Evolutionary conservation across 176 grass and related monocot genomes (phyloP), one percentile per base, ranked within the genome.

Genomic region (Melocanna baccifera): DNA sequence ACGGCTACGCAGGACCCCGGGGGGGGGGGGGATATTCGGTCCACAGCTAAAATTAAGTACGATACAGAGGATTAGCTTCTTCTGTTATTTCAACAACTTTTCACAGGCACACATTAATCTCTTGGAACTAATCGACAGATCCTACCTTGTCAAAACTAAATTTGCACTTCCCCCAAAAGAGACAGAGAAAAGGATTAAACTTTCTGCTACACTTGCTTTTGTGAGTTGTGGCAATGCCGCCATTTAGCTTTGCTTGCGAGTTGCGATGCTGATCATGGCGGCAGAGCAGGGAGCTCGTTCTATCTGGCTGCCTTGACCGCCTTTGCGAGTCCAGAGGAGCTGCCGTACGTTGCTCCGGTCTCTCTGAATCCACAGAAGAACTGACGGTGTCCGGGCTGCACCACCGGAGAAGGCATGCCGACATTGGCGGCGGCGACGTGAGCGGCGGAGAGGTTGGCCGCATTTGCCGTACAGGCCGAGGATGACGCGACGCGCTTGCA

Each of bases 401-500:
- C 7, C 50, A 52, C 46, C 30, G 85, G 19, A 5, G 89, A 32
- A 0, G 65, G 22, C 32, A 62, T 25, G 52, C n/a, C 75, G 16
- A 32, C 82, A 75, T 59, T 77, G 52, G 52, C 9, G 11, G 32
- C 37, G 68, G 1, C 42, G 37, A 50, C 25, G 26, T 70, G 61
- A 13, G 76, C 6, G 34, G 75, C 7, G 29, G 62, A 8, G 25
- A 53, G 12, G 58, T 16, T 61, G 26, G 23, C 0, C 2, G 50
- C 6, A 3, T 25, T 36, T 9, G 34, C 46, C 1, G 59, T 12
- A 9, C 37, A 23, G 0, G 80, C 2, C 2, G 83, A 69, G 34
- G 88, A 68, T 8, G 84, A 79, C 5, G 86, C 88, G 53, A 97
- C 90, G 85, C 90, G 86, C 69, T 91, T 64, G 84, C 95, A 97